Percentiles rank a stretch among this genome's conserved stretches.
Evolutionary conservation across 176 grass and related monocot genomes (phyloP).

Genomic region (Triticum turgidum): DNA sequence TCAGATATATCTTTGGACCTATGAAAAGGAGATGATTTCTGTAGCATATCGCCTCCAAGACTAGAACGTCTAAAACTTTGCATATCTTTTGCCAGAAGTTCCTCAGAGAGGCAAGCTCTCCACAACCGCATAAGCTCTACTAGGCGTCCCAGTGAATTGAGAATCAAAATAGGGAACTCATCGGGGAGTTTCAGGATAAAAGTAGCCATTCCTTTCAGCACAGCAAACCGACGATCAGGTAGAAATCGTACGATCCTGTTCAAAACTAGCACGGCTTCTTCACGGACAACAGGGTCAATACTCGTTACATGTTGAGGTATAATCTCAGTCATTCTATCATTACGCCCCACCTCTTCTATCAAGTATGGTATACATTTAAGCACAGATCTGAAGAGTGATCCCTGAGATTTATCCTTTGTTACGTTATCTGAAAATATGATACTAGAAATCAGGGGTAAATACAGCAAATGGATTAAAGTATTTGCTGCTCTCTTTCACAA

Average conservation of each 20-base stretch:
- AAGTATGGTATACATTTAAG: conserved; percentile 97
- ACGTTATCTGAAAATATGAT: conserved; percentile 69
- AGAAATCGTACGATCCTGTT: conserved; percentile 87
- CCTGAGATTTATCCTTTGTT: conserved; percentile 95
- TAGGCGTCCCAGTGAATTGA: conserved; percentile 79
- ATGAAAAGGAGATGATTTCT: conserved; percentile 65
- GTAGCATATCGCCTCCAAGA: conserved; percentile 58
- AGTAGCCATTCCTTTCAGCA: conserved; percentile 95
- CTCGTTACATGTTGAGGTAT: conserved; percentile 99
- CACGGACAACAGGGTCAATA: conserved; percentile 93
- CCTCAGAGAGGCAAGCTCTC: conserved; percentile 87
- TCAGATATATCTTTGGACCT: conserved; percentile 69
- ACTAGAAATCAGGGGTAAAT: conserved; percentile 25
- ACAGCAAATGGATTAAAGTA: neutral
- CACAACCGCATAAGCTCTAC: conserved; percentile 93
- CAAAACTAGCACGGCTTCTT: conserved; percentile 92
- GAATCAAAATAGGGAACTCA: conserved; percentile 92
- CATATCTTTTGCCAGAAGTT: conserved; percentile 62
- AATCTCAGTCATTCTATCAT: conserved; percentile 93
- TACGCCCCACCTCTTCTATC: conserved; percentile 90
- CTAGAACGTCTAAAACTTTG: conserved; percentile 48
- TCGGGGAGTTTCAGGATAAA: conserved; percentile 99
- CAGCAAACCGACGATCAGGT: conserved; percentile 88
- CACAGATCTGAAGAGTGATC: conserved; percentile 89
- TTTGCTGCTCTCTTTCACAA: neutral